Conservation (phyloP, 2,329 filamentous ascomycete genomes). For the Metarhizium sp. region DNA sequence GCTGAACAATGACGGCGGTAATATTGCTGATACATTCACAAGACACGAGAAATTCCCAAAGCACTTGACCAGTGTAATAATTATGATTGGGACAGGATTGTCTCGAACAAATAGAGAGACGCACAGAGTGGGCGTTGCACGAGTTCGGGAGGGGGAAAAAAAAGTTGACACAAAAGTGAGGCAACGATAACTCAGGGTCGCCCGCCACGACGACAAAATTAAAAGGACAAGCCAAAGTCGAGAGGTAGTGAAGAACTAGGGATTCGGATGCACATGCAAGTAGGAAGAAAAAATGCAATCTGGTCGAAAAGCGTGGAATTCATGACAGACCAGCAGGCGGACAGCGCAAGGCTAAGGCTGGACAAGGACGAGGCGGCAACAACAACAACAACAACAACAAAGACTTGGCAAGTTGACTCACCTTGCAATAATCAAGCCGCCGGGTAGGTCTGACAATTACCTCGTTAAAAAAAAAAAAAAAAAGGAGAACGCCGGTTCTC, state of each 20-base stretch:
- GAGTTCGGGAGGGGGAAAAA: not conserved
- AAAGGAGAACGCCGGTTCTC: not conserved
- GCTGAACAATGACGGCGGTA: not conserved
- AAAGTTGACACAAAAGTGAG: not conserved
- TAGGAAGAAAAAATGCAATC: not conserved
- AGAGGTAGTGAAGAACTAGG: not conserved
- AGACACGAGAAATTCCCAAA: not conserved
- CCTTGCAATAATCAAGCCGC: constrained; percentile 1
- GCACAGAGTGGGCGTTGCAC: not conserved
- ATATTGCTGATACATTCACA: constrained; percentile 1
- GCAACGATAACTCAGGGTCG: not conserved
- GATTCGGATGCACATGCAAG: not conserved
- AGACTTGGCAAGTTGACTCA: constrained; percentile 6
- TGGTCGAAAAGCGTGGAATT: too few relatives aligned
- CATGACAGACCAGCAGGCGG: constrained; percentile 1
- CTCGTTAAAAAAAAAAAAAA: not conserved
- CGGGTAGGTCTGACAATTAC: not conserved
- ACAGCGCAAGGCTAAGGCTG: constrained; percentile 3
- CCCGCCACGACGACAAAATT: not conserved
- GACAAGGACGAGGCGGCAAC: not conserved
- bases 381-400: constrained; percentile 6
- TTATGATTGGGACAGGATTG: not conserved
- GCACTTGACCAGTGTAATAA: not conserved
- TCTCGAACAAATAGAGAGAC: not conserved
- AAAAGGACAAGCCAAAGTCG: not conserved